A percentile compares a stretch with the other conserved stretches of the same genome.
Conservation (phyloP, 306 rosid genomes). For the Dalbergia cochinchinensis region DNA sequence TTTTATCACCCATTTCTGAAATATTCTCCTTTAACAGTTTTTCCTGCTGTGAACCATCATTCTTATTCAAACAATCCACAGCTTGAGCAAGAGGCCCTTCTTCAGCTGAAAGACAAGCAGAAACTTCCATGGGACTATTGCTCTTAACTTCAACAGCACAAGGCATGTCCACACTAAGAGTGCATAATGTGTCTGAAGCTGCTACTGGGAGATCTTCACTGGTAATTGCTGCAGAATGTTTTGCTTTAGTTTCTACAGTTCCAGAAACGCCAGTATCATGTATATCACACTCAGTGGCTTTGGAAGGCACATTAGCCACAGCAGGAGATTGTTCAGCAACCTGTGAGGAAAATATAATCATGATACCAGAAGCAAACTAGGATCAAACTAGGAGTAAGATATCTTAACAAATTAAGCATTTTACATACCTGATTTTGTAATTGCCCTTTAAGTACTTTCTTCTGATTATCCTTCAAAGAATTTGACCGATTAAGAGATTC, state of each 20-base stretch:
- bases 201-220: slow-evolving; percentile 49
- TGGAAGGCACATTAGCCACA: slow-evolving; percentile 45
- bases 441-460: slow-evolving; percentile 62
- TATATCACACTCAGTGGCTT: slow-evolving; percentile 50
- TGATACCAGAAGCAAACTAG: slow-evolving; percentile 13
- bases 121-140: slow-evolving; percentile 40
- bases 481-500: slow-evolving; percentile 69
- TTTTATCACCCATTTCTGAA: slow-evolving; percentile 49
- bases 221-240: slow-evolving; percentile 34
- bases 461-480: slow-evolving; percentile 74
- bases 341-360: slow-evolving; percentile 47
- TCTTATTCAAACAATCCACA: slow-evolving; percentile 40
- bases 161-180: slow-evolving; percentile 31
- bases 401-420: slow-evolving; percentile 22
- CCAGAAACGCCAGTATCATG: slow-evolving; percentile 58
- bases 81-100: slow-evolving; percentile 51
- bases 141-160: slow-evolving; percentile 53
- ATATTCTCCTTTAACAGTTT: slow-evolving; percentile 45
- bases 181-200: slow-evolving; percentile 41
- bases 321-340: slow-evolving; percentile 60
- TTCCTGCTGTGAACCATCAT: slow-evolving; percentile 44
- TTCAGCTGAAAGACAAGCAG: slow-evolving; percentile 50
- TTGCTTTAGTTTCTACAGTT: slow-evolving; percentile 50
- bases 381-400: background rate
- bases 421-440: slow-evolving; percentile 70